Evolutionary conservation across 176 grass and related monocot species (phyloP).

Genomic region (Sorghum bicolor): Sorghum_bicolor_NCBIv3 NC_012872.2:61627501-61628000

Average conservation of each 20-base stretch:
- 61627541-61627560: constrained; percentile 97
- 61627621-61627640: not conserved
- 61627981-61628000: constrained; percentile 97
- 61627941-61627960: constrained; percentile 68
- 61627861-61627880: constrained; percentile 94
- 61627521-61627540: constrained; percentile 94
- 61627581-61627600: constrained; percentile 9
- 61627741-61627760: constrained; percentile 97
- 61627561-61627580: constrained; percentile 47
- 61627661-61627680: constrained; percentile 5
- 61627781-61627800: constrained; percentile 87
- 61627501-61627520: constrained; percentile 86
- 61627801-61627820: constrained; percentile 93
- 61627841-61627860: constrained; percentile 80
- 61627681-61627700: constrained; percentile 55
- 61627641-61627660: not conserved
- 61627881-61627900: not conserved
- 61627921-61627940: constrained; percentile 2
- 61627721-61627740: constrained; percentile 88
- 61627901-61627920: not conserved
- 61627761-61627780: constrained; percentile 97
- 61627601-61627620: not conserved
- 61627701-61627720: constrained; percentile 99
- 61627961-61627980: constrained; percentile 84
- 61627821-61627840: constrained; percentile 96